Percentiles rank a stretch among this genome's conserved stretches.
phyloP scores from a whole-genome alignment of 108 stramenopile genomes.

The Nannochloropsis salina region DNA sequence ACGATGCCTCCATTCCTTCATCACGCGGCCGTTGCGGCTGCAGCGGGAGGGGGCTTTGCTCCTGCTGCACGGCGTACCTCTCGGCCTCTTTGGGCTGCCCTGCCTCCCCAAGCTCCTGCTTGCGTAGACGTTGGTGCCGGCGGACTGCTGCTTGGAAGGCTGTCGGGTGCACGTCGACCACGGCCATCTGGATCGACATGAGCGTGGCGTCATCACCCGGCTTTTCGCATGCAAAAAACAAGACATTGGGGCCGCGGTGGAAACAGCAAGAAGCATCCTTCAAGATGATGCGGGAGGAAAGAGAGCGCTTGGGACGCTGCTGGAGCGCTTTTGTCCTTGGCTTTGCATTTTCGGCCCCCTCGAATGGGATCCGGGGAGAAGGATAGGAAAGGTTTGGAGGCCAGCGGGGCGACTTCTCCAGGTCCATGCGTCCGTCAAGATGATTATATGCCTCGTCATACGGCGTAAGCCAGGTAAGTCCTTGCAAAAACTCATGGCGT shows the following conservation, averaged over 20 bases:
- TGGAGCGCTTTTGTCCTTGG: not conserved
- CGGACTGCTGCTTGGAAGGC: not conserved
- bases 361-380: too few species aligned
- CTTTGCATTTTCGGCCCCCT: too few species aligned
- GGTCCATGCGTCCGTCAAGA: not conserved
- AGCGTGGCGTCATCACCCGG: slow-evolving; percentile 8
- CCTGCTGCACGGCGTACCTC: not conserved
- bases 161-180: not conserved
- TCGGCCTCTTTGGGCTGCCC: not conserved
- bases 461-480: not conserved
- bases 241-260: not conserved
- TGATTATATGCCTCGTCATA: slow-evolving; percentile 4
- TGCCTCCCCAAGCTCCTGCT: not conserved
- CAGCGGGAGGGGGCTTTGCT: too few species aligned
- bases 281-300: not conserved
- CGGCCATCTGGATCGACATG: not conserved
- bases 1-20: not conserved
- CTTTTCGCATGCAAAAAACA: not conserved
- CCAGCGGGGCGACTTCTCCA: not conserved
- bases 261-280: not conserved
- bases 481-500: not conserved
- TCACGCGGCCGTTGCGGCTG: not conserved
- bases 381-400: not conserved
- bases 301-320: not conserved
- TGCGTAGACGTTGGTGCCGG: not conserved